Conservation (phyloP, 495 filamentous ascomycete genomes). For the Aspergillus baeticus region DNA sequence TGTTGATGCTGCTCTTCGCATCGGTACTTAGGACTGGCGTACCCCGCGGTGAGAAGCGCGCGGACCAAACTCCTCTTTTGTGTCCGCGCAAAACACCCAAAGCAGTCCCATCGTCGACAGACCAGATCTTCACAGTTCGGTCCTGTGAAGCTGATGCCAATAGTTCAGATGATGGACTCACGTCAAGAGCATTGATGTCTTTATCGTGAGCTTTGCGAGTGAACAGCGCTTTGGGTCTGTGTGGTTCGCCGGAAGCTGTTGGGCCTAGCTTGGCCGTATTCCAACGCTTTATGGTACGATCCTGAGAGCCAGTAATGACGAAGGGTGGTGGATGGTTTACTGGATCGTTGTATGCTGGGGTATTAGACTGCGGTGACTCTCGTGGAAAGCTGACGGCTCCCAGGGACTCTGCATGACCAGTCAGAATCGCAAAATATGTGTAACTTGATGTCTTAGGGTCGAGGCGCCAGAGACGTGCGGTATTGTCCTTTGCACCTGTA, state of each 20-base stretch:
- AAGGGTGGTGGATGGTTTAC: conserved; percentile 79
- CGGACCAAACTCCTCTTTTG: conserved; percentile 91
- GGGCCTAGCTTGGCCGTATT: conserved; percentile 56
- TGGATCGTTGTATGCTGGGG: conserved; percentile 62
- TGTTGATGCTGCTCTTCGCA: conserved; percentile 56
- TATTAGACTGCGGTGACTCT: conserved; percentile 58
- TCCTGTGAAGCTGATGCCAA: conserved; percentile 98
- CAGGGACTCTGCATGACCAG: conserved; percentile 90
- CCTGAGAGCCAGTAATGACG: conserved; percentile 87
- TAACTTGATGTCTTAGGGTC: conserved; percentile 75
- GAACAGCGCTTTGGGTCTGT: conserved; percentile 58
- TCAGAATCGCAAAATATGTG: conserved; percentile 74
- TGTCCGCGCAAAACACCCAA: conserved; percentile 90
- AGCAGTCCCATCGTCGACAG: conserved; percentile 79
- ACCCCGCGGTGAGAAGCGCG: conserved; percentile 77
- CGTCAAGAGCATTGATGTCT: conserved; percentile 93
- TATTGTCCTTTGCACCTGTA: conserved; percentile 95
- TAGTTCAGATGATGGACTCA: conserved; percentile 63
- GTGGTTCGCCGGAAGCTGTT: conserved; percentile 36
- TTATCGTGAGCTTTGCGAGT: conserved; percentile 97
- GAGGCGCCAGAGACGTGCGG: conserved; percentile 85
- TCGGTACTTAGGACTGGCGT: conserved; percentile 72
- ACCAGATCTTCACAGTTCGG: conserved; percentile 95
- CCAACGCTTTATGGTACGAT: conserved; percentile 92
- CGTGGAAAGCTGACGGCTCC: conserved; percentile 87